Evolutionary conservation across 129 eudicot genomes (phyloP).

Genomic region (Tagetes patula): DNA sequence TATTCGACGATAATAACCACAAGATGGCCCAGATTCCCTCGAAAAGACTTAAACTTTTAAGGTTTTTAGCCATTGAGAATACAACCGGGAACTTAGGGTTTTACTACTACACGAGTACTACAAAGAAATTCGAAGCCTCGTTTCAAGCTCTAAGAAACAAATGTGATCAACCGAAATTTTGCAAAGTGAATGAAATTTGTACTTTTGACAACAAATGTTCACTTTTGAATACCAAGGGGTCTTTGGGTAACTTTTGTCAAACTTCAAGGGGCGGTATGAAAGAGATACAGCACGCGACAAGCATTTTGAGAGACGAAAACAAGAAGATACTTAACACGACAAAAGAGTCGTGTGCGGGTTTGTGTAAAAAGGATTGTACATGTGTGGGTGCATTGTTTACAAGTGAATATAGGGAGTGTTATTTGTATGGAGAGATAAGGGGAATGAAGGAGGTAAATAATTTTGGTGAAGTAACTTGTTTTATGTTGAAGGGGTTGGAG

Average conservation of each 20-base stretch:
- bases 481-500: constrained; percentile 71
- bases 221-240: constrained; percentile 39
- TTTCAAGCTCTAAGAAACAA: constrained; percentile 53
- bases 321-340: constrained; percentile 32
- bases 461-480: constrained; percentile 34
- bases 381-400: constrained; percentile 72
- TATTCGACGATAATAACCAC: constrained; percentile 43
- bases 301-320: constrained; percentile 38
- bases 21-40: constrained; percentile 50
- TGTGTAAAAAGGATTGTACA: constrained; percentile 56
- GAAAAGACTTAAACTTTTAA: constrained; percentile 36
- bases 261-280: constrained; percentile 49
- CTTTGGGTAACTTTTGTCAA: constrained; percentile 38
- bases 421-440: constrained; percentile 53
- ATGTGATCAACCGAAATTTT: constrained; percentile 79
- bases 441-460: constrained; percentile 58
- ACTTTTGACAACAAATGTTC: constrained; percentile 59
- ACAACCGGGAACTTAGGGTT: constrained; percentile 65
- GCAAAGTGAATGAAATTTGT: constrained; percentile 64
- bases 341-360: constrained; percentile 40
- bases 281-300: constrained; percentile 50
- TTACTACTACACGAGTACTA: constrained; percentile 52
- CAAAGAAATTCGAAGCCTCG: constrained; percentile 55
- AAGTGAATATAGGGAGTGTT: constrained; percentile 42
- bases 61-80: constrained; percentile 63